Evolutionary conservation across 2,329 filamentous ascomycete species (phyloP).

Genomic region (Sclerotinia spermophila): DNA sequence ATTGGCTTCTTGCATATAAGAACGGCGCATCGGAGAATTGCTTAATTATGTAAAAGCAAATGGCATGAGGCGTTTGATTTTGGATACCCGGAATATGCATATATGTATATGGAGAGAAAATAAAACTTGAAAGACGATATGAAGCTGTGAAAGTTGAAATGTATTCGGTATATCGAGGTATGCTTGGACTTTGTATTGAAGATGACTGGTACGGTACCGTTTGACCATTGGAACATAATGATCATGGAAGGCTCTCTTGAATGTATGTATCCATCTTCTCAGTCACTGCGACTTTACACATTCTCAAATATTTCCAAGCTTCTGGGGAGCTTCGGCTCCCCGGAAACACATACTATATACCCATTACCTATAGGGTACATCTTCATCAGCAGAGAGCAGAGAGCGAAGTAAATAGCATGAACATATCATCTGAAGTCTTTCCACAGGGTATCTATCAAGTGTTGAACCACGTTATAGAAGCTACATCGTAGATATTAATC

Average conservation of each 20-base stretch:
- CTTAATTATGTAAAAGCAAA: neutral
- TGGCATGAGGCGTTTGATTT: slow-evolving; percentile 4
- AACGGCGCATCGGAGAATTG: neutral
- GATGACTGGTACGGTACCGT: no score
- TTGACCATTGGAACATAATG: no score
- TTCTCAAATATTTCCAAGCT: neutral
- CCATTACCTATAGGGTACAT: no score
- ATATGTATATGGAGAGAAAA: slow-evolving; percentile 7
- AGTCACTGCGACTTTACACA: neutral
- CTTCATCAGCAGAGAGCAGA: neutral
- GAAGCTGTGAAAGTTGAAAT: neutral
- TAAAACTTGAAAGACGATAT: neutral
- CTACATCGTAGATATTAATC: neutral
- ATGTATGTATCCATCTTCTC: neutral
- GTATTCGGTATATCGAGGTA: fast-evolving
- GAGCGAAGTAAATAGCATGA: neutral
- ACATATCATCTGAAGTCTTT: neutral
- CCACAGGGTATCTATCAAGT: neutral
- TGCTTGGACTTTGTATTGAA: neutral
- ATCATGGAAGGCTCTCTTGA: no score
- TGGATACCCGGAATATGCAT: slow-evolving; percentile 11
- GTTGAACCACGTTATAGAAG: neutral
- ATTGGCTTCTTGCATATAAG: neutral
- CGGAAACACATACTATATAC: neutral
- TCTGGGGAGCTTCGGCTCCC: no score